These are phyloP conservation scores for Chiua virens DNA, from an alignment of 768 basidiomycete genomes.

Conservation along the genomic window DNA sequence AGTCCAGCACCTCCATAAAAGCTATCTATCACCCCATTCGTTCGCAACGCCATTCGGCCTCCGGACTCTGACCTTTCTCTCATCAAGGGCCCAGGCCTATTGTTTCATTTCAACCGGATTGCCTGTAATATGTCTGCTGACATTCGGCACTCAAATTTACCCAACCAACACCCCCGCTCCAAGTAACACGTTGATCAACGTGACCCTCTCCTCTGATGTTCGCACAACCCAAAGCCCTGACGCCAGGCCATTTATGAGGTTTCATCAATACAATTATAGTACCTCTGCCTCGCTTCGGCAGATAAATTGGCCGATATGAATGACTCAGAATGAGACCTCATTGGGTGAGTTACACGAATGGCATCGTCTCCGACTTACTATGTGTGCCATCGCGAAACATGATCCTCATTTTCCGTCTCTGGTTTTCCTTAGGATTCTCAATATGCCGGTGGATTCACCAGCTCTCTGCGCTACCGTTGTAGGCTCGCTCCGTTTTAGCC, in stretches of 20 bases:
- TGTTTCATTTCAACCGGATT: no score
- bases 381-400: slow-evolving; percentile 3
- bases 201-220: slow-evolving; percentile 3
- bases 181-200: not conserved
- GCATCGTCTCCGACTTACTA: slow-evolving; percentile 4
- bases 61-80: not conserved
- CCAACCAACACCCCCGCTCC: not conserved
- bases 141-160: not conserved
- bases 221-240: slow-evolving; percentile 9
- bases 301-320: not conserved
- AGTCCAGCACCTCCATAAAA: not conserved
- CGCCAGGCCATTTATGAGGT: not conserved
- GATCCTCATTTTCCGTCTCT: not conserved
- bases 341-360: not conserved
- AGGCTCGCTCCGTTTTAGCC: no score
- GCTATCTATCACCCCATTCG: not conserved
- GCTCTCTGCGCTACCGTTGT: not conserved
- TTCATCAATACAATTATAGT: slow-evolving; percentile 9
- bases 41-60: not conserved
- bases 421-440: no score
- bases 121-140: not conserved
- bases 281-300: not conserved
- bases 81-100: not conserved
- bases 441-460: not conserved
- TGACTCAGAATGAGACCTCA: not conserved